Conservation (phyloP, 1,139 yeast species). For the Meyerozyma sp. region DNA sequence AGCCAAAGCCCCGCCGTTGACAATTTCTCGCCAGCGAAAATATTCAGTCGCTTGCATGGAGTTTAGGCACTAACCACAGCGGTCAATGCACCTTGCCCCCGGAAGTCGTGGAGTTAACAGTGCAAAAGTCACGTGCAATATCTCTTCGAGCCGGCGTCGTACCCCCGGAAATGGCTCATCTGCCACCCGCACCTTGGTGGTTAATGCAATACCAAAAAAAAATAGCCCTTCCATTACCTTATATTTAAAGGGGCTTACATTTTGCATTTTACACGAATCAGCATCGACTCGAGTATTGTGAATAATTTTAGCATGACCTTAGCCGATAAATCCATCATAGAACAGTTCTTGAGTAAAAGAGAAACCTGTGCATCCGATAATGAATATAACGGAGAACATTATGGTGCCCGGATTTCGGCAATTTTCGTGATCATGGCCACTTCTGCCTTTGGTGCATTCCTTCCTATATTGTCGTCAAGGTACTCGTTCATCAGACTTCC, state of each 20-base stretch:
- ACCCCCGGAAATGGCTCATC: too few relatives aligned
- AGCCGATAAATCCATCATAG: neutral
- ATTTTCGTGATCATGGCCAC: slow-evolving; percentile 62
- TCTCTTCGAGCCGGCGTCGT: neutral
- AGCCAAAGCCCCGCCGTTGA: too few relatives aligned
- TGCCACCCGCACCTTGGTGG: neutral
- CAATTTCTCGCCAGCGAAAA: too few relatives aligned
- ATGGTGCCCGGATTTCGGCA: slow-evolving; percentile 70
- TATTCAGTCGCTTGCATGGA: too few relatives aligned
- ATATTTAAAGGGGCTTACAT: neutral
- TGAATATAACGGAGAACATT: slow-evolving; percentile 31
- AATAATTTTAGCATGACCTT: neutral
- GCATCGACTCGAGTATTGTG: too few relatives aligned
- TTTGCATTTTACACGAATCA: neutral
- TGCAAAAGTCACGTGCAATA: neutral
- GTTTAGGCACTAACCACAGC: too few relatives aligned
- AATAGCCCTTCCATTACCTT: neutral
- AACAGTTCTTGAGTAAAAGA: slow-evolving; percentile 9
- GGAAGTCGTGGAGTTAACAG: neutral
- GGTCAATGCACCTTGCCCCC: too few relatives aligned
- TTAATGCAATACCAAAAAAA: neutral
- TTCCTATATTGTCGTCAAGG: slow-evolving; percentile 55
- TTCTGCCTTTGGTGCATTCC: slow-evolving; percentile 53
- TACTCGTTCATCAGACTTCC: slow-evolving; percentile 53
- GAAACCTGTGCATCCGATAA: slow-evolving; percentile 32